Base-by-base conservation (phyloP, 2,329 filamentous ascomycete genomes). In the Aspergillus candidus region DNA sequence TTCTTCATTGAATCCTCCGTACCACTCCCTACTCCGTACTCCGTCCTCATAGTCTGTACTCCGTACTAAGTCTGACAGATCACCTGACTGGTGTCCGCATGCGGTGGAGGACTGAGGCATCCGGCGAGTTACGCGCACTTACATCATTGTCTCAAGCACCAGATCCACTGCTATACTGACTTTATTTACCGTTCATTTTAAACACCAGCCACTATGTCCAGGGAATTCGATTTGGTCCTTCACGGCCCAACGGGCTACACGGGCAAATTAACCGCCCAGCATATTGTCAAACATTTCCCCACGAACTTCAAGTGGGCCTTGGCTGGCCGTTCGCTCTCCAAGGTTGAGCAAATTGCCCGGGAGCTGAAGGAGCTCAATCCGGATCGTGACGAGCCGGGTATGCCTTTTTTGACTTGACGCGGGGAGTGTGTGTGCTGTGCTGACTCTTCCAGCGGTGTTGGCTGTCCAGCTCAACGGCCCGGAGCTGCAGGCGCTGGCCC, bases 281-380 rank as follows among this genome's bases (percentile, higher is more conserved):
- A 93, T 65, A 84, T 95, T 57, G 75, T 81, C 41, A 75, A 75
- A 11, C 70, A 79, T 52, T 72, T 88, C 1, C 85, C 89, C 0
- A 87, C 84, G 13, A 79, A 88, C 61, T 66, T 94, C 49, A 88
- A 81, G 71, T 96, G 90, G 90, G 90, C 88, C 11, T 73, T 96
- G 43, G 87, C 88, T 36, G 90, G 90, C 27, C 84, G 90, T 18
- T 90, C 86, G n/a, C 71, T 76, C 38, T 71, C 74, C 38, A 95
- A 95, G 65, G 76, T 97, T 4, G 77, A 84, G 53, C 68, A 70
- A 33, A 67, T 96, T 10, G 79, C 82, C 6, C 72, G 80, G 41
- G 80, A 86, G 43, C 76, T 90, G 61, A 80, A 81, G 56, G 62
- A 69, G 44, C 58, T 85, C 46, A 86, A 86, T 60, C 73, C 82